phyloP scores from a whole-genome alignment of 2,329 filamentous ascomycete genomes.

The Chrysoporthe cubensis region DNA sequence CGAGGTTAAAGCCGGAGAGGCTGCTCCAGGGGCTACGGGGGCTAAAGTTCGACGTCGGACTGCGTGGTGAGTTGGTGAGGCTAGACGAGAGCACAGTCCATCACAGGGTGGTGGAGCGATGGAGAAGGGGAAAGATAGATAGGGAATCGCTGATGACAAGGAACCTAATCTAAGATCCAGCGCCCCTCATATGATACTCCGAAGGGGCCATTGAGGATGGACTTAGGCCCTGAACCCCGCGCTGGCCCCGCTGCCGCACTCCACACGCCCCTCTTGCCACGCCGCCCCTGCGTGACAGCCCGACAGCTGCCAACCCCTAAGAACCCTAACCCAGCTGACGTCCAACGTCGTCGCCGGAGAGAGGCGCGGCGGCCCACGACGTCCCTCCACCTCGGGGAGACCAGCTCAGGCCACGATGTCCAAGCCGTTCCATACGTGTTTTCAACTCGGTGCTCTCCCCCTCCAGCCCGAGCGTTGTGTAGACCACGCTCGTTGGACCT shows the following conservation, averaged over 20 bases:
- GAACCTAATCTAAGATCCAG: background rate
- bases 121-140: background rate
- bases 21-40: background rate
- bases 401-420: no score
- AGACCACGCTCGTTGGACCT: no score
- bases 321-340: background rate
- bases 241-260: conserved; percentile 3
- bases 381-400: no score
- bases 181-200: background rate
- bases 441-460: no score
- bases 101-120: background rate
- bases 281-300: no score
- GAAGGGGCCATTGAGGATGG: background rate
- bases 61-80: background rate
- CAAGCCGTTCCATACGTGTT: no score
- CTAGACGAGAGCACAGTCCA: conserved; percentile 9
- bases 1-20: background rate
- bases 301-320: background rate
- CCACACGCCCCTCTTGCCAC: conserved; percentile 5
- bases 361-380: no score
- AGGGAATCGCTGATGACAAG: background rate
- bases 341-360: background rate
- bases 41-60: background rate
- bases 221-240: conserved; percentile 4
- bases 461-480: no score